Evolutionary conservation across 1,139 yeast species (phyloP), one percentile per base, ranked within the genome.

Genomic region (Protomyces inundatus): DNA sequence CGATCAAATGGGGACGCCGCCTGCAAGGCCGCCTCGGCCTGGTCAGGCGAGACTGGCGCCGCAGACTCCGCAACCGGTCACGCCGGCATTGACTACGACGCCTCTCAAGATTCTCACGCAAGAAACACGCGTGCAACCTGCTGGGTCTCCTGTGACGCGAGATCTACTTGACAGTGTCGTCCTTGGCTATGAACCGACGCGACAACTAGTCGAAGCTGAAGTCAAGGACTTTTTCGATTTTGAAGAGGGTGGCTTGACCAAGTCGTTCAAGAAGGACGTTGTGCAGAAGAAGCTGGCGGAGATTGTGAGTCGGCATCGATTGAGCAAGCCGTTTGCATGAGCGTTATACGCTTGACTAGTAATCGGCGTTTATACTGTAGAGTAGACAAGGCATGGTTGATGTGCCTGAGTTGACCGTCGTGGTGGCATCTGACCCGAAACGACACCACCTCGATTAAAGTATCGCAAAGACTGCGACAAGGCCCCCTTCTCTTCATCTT

Each of bases 201-300:
- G 42, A 51, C 40, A 40, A 10, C 7, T 50, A 3, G 62, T 58
- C 40, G 46, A 37, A 16, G 39, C 30, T 10, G 62, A 58, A 42
- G 35, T 58, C 9, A 56, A 58, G 35, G 52, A 51, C 36, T 58
- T 58, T n/a, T 58, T 58, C 23, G 56, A 58, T 30, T 55, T 40
- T 30, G 62, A 58, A 35, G 62, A 52, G 3, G 14, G 30, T 37
- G 62, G 62, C 33, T 40, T 58, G 37, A 34, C 42, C 42, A 32
- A 52, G 36, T 37, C 56, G 9, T 58, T 58, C 36, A 50, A 58
- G 37, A 52, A 52, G 56, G 62, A 51, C 32, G 40, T 52, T 40
- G 62, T 58, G 35, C 51, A 55, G 32, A 16, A 35, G 40, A 58
- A 58, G 36, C 30, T 58, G 56, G 56, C 40, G 10, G 55, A 51